phyloP scores from a whole-genome alignment of 257 asterid species.

The Haberlea rhodopensis region DNA sequence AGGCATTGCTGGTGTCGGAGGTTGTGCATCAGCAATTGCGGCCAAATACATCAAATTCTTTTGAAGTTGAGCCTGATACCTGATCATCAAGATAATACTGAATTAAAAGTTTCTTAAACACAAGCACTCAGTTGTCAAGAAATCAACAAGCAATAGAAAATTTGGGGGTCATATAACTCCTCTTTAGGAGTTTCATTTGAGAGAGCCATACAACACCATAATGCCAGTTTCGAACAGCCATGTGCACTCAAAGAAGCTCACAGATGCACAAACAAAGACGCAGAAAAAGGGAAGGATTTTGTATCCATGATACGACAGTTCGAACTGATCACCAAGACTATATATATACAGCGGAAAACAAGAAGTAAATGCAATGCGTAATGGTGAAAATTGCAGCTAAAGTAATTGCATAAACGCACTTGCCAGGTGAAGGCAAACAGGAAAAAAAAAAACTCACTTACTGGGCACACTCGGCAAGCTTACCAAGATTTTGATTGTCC shows the following conservation, averaged over 20 bases:
- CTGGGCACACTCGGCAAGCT: constrained; percentile 95
- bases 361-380: not conserved
- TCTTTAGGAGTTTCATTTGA: not conserved
- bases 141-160: not conserved
- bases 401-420: not conserved
- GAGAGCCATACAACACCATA: too few species aligned
- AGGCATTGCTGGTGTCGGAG: constrained; percentile 72
- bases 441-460: constrained; percentile 37
- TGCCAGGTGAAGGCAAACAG: not conserved
- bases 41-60: constrained; percentile 95
- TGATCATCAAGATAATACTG: constrained; percentile 30
- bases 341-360: not conserved
- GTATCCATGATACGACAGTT: not conserved
- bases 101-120: not conserved
- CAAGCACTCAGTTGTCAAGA: too few species aligned
- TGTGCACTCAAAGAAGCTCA: too few species aligned
- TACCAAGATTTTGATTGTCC: constrained; percentile 93
- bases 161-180: not conserved
- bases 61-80: constrained; percentile 92
- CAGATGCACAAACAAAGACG: not conserved
- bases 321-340: not conserved
- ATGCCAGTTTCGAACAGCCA: too few species aligned
- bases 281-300: not conserved
- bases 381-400: not conserved
- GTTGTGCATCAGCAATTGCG: constrained; percentile 95